A percentile compares a stretch with the other conserved stretches of the same genome.
Conservation (phyloP, 441 rosid genomes). For the Populus hybrid region DNA sequence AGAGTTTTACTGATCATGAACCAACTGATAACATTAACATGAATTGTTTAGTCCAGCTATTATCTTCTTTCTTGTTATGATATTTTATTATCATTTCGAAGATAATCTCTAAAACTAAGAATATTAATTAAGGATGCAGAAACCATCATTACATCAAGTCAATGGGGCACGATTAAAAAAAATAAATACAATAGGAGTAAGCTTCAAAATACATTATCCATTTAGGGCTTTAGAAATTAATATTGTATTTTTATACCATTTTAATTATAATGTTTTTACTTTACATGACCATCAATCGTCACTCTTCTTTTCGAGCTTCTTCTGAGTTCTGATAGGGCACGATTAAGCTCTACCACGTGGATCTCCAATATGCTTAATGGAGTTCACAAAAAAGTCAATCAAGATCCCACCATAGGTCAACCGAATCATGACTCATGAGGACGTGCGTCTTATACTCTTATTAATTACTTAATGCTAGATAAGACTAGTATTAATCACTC, state of each 20-base stretch:
- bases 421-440: background rate
- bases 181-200: background rate
- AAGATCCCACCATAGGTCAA: background rate
- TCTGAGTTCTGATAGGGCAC: background rate
- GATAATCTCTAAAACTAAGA: too few relatives aligned
- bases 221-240: background rate
- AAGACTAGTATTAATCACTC: background rate
- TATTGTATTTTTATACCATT: background rate
- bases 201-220: background rate
- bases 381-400: background rate
- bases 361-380: background rate
- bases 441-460: background rate
- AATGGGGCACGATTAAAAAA: background rate
- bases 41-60: too few relatives aligned
- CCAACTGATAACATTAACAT: too few relatives aligned
- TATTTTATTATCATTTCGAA: too few relatives aligned
- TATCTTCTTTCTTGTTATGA: too few relatives aligned
- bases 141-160: background rate
- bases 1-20: too few relatives aligned
- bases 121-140: too few relatives aligned
- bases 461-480: background rate
- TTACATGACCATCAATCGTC: background rate
- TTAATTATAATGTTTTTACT: background rate
- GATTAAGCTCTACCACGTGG: background rate
- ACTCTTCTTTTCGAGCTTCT: too few relatives aligned